Evolutionary conservation across 1,284 basidiomycete species (phyloP).

Genomic region (Apiotrichum siamense): DNA sequence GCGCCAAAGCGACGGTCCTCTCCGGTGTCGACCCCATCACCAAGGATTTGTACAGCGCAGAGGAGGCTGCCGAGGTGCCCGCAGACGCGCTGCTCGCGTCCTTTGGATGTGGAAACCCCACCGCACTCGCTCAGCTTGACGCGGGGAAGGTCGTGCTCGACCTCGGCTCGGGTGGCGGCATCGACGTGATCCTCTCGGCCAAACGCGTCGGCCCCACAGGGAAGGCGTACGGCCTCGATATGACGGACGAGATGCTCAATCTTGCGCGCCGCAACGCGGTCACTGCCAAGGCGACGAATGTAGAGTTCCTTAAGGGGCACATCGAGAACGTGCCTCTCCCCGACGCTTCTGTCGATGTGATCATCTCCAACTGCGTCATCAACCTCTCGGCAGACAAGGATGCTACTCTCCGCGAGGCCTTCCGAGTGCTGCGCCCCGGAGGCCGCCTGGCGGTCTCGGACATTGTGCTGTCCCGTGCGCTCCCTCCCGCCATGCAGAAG

Average conservation of each 20-base stretch:
- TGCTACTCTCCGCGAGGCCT: constrained; percentile 66
- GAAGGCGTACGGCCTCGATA: constrained; percentile 54
- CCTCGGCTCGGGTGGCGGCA: constrained; percentile 55
- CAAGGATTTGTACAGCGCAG: constrained; percentile 11
- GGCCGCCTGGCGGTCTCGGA: constrained; percentile 77
- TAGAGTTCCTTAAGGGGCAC: constrained; percentile 51
- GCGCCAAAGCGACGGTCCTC: constrained; percentile 11
- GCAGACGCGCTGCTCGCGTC: constrained; percentile 17
- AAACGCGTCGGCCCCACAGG: constrained; percentile 52
- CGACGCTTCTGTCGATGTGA: constrained; percentile 52
- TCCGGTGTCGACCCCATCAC: constrained; percentile 16
- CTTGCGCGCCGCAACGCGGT: constrained; percentile 49
- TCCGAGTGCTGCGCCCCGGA: constrained; percentile 94
- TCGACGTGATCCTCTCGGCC: constrained; percentile 55
- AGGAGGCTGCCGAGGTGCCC: constrained; percentile 12
- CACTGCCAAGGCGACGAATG: constrained; percentile 46
- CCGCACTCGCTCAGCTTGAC: constrained; percentile 13
- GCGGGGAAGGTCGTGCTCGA: constrained; percentile 56
- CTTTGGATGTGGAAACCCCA: constrained; percentile 21
- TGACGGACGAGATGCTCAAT: constrained; percentile 39
- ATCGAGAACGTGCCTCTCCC: constrained; percentile 51
- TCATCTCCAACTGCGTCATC: constrained; percentile 56
- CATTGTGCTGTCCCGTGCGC: constrained; percentile 15
- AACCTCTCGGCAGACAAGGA: constrained; percentile 52
- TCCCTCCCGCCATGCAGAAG: constrained; percentile 1